Percentiles rank a stretch among this genome's conserved stretches.
Conservation (phyloP, 495 filamentous ascomycete genomes). For the Glonium stellatum region DNA sequence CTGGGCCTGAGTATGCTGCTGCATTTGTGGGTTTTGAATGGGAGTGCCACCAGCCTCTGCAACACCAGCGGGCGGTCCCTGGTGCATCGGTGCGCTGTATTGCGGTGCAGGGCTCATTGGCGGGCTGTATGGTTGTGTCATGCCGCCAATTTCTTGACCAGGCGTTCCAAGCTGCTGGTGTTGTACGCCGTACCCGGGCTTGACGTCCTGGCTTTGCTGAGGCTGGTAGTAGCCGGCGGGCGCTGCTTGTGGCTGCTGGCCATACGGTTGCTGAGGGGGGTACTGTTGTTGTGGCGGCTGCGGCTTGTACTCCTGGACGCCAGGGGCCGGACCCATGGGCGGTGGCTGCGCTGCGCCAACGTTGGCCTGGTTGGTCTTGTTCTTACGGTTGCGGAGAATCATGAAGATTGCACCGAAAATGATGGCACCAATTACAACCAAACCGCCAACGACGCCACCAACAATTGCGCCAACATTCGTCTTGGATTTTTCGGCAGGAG, state of each 20-base stretch:
- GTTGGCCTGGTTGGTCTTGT: background rate
- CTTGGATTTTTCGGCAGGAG: constrained; percentile 9
- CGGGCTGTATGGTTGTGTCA: constrained; percentile 6
- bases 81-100: constrained; percentile 7
- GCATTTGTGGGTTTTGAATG: constrained; percentile 2
- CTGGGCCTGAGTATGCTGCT: background rate
- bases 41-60: constrained; percentile 18
- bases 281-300: constrained; percentile 1
- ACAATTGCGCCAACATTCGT: constrained; percentile 20
- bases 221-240: constrained; percentile 12
- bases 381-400: constrained; percentile 15
- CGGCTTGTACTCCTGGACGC: constrained; percentile 25
- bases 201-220: background rate
- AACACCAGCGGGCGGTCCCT: constrained; percentile 3
- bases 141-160: constrained; percentile 7
- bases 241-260: background rate
- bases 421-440: constrained; percentile 19
- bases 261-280: constrained; percentile 7
- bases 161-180: constrained; percentile 2
- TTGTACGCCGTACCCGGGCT: constrained; percentile 3
- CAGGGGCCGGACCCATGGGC: constrained; percentile 13
- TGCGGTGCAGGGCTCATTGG: constrained; percentile 17
- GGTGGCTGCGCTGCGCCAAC: background rate
- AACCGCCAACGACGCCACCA: constrained; percentile 22
- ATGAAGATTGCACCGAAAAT: constrained; percentile 15